These are phyloP conservation scores for Chloranthus sessilifolius DNA, from an alignment of 164 flowering plant genomes.

Conservation along the genomic window DNA sequence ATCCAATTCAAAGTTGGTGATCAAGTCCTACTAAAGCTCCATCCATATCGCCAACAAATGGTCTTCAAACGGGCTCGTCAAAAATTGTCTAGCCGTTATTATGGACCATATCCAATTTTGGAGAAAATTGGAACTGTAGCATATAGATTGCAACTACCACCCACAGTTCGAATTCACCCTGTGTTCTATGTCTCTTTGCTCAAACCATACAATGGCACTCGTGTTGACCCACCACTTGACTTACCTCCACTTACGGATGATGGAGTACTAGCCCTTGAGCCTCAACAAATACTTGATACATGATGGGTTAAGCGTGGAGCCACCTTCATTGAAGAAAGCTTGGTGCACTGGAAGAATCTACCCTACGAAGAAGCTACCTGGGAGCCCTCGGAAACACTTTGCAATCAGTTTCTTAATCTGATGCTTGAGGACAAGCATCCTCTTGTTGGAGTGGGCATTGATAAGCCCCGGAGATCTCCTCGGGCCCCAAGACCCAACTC, in stretches of 20 bases:
- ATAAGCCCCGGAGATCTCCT: not conserved
- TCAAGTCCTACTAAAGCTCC: not conserved
- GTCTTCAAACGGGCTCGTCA: not conserved
- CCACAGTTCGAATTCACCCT: not conserved
- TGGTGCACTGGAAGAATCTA: conserved; percentile 2
- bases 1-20: not conserved
- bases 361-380: not conserved
- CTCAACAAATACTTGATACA: not conserved
- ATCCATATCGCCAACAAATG: not conserved
- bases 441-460: no score
- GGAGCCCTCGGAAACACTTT: not conserved
- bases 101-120: not conserved
- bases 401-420: not conserved
- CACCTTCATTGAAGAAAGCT: not conserved
- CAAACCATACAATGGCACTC: not conserved
- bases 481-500: no score
- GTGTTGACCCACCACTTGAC: not conserved
- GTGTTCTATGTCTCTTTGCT: conserved; percentile 1
- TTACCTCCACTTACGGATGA: not conserved
- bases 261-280: not conserved
- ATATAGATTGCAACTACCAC: not conserved
- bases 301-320: conserved; percentile 1
- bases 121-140: not conserved
- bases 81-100: conserved; percentile 1
- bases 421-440: conserved; percentile 3